These are phyloP conservation scores for Rhodocollybia butyracea DNA, from an alignment of 768 basidiomycete species.

Conservation along the genomic window DNA sequence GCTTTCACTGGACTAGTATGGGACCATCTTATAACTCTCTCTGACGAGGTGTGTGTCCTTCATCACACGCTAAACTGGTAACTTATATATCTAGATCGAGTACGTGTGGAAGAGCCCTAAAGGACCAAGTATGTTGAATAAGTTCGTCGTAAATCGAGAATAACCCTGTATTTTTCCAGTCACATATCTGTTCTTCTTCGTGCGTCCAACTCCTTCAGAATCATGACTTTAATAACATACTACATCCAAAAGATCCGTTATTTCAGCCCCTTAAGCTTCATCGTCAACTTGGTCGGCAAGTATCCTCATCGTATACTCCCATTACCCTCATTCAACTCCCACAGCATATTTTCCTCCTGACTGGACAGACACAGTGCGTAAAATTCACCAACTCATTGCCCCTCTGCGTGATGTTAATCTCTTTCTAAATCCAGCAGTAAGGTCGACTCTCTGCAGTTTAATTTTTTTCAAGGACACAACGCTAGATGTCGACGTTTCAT, in stretches of 20 bases:
- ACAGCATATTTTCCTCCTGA: background rate
- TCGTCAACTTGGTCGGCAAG: background rate
- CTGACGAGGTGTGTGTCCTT: background rate
- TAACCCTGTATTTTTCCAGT: too few species aligned
- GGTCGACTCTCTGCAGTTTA: background rate
- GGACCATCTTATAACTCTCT: constrained; percentile 1
- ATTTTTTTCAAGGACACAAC: background rate
- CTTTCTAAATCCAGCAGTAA: background rate
- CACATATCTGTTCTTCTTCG: background rate
- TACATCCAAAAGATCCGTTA: background rate
- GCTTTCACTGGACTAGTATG: background rate
- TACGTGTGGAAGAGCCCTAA: constrained; percentile 2
- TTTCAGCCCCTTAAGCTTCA: background rate
- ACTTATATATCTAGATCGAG: background rate
- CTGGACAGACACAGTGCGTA: background rate
- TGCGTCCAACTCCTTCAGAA: too few species aligned
- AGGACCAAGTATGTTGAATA: background rate
- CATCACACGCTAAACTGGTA: background rate
- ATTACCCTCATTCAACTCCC: background rate
- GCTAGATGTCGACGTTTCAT: constrained; percentile 4
- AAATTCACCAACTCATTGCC: background rate
- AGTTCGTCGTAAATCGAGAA: too few species aligned
- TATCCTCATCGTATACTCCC: background rate
- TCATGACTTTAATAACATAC: too few species aligned
- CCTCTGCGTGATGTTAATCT: background rate